Percentiles rank a stretch among this genome's conserved stretches.
phyloP scores from a whole-genome alignment of 2,329 filamentous ascomycete species.

The Cercospora brassicicola region DNA sequence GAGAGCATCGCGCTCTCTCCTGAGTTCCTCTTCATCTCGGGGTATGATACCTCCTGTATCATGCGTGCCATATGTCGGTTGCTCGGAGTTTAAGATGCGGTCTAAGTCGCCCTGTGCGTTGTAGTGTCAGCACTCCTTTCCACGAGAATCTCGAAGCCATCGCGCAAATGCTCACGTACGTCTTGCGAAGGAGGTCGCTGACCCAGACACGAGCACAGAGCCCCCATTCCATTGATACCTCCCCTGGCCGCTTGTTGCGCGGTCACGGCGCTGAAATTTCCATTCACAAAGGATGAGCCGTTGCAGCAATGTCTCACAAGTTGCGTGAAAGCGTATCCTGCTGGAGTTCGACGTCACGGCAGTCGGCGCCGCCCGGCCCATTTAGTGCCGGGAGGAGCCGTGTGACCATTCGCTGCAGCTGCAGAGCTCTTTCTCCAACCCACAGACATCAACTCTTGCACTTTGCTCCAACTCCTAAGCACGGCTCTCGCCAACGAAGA shows the following conservation, averaged over 20 bases:
- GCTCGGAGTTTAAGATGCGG: slow-evolving; percentile 49
- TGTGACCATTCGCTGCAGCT: background rate
- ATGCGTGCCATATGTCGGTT: slow-evolving; percentile 48
- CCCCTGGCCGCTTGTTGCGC: slow-evolving; percentile 1
- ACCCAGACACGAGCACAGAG: slow-evolving; percentile 15
- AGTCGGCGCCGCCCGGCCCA: background rate
- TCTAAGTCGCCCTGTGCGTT: slow-evolving; percentile 47
- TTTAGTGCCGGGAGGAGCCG: background rate
- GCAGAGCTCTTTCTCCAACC: background rate
- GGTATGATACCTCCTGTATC: slow-evolving; percentile 42
- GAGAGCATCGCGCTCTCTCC: slow-evolving; percentile 50
- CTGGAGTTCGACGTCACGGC: background rate
- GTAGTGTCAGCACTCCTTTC: background rate
- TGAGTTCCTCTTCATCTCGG: slow-evolving; percentile 52
- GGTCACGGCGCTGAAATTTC: background rate
- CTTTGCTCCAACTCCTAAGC: background rate
- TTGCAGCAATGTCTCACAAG: background rate
- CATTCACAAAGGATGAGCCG: background rate
- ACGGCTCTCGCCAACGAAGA: background rate
- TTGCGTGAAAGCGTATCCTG: background rate
- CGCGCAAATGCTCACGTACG: slow-evolving; percentile 41
- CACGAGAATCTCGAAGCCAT: background rate
- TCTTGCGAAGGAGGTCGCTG: slow-evolving; percentile 45
- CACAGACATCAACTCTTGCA: background rate
- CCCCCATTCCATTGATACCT: slow-evolving; percentile 13